Base-by-base conservation (phyloP, 2,329 filamentous ascomycete genomes). In the Emergomyces pasteurianus region DNA sequence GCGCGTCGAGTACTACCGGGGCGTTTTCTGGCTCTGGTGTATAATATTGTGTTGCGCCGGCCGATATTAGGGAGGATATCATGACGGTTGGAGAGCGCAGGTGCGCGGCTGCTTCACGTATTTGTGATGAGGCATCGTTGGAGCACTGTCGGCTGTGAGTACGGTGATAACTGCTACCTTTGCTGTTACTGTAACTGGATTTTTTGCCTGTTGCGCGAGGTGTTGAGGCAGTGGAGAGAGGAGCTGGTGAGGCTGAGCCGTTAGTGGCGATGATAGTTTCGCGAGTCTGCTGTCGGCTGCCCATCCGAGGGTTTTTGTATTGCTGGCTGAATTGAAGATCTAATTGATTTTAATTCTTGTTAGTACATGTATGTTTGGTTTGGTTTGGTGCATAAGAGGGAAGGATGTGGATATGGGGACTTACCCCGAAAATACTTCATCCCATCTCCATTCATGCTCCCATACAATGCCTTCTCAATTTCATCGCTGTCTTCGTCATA, bases 401-500 rank as follows among this genome's bases (percentile, higher is more conserved):
- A 12, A 47, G 9, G 42, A n/a, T 9, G 46, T 8, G 34, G 52
- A 14, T 21, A 21, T 12, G 31, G 31, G 52, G 21, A 40, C 34
- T 40, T 55, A 55, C 52, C 52, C n/a, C 9, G 31, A 18, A 21
- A 55, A 55, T 55, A 40, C 34, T 40, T 40, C 12, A 23, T 18
- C 34, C 23, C 55, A n/a, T 26, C 36, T 6, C 72, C 73, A 28
- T 67, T 72, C 60, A 68, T 67, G 59, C 73, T 72, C 73, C 73
- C 75, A 61, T 72, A 74, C 49, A 75, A 65, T 38, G 72, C 73
- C 58, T 71, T 72, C 50, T 76, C 70, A 56, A 71, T 61, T 46
- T 78, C 77, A 31, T 79, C 77, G 47, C 73, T 65, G 53, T 72
- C 71, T 5, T 73, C 71, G 1, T 69, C 68, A 21, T 67, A 67